These are phyloP conservation scores for Didymella pomorum DNA, from an alignment of 2,329 filamentous ascomycete genomes.

Conservation along the genomic window DNA sequence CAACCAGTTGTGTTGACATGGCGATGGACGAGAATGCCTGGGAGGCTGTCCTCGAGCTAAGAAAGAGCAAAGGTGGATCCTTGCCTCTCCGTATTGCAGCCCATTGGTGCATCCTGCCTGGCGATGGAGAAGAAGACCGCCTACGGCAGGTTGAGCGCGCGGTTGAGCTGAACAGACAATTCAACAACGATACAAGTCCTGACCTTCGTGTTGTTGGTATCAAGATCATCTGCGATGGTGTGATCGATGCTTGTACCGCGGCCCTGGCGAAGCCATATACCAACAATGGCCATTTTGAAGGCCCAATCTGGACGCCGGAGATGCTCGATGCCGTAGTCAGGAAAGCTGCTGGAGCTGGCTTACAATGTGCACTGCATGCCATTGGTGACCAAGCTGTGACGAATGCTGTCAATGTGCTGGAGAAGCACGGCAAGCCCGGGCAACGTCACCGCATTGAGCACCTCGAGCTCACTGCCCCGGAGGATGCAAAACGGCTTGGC, in stretches of 20 bases:
- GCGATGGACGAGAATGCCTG: constrained; percentile 66
- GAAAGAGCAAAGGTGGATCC: constrained; percentile 36
- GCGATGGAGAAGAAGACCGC: constrained; percentile 55
- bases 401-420: constrained; percentile 66
- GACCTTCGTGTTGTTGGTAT: constrained; percentile 65
- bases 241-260: constrained; percentile 71
- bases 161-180: constrained; percentile 57
- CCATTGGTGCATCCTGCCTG: constrained; percentile 64
- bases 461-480: constrained; percentile 64
- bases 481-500: constrained; percentile 66
- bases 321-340: constrained; percentile 63
- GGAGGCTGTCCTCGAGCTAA: constrained; percentile 59
- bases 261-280: constrained; percentile 67
- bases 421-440: constrained; percentile 51
- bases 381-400: constrained; percentile 69
- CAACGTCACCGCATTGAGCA: constrained; percentile 71
- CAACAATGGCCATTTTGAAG: constrained; percentile 54
- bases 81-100: constrained; percentile 61
- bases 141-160: constrained; percentile 62
- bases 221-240: constrained; percentile 71
- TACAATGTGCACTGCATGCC: constrained; percentile 71
- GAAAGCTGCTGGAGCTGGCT: constrained; percentile 60
- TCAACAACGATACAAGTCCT: constrained; percentile 56
- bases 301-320: constrained; percentile 63
- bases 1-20: constrained; percentile 66